Conservation (phyloP, 1,284 basidiomycete species). For the Hypsizygus ulmarius region DNA sequence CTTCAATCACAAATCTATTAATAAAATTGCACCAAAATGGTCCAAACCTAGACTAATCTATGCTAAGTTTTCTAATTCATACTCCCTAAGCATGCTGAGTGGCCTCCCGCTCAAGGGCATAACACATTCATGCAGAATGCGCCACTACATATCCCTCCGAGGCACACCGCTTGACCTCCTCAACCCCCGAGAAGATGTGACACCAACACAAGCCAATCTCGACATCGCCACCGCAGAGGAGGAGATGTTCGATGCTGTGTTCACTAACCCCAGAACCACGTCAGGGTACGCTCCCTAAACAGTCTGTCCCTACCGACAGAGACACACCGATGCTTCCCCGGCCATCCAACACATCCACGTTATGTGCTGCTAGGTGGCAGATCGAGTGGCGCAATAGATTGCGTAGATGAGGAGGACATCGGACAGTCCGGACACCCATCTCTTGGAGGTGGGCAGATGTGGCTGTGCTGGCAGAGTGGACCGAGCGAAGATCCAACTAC, state of each 20-base stretch:
- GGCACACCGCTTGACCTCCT: slow-evolving; percentile 1
- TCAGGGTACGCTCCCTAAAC: slow-evolving; percentile 4
- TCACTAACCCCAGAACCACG: neutral
- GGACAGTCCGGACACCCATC: slow-evolving; percentile 1
- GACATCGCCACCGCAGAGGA: neutral
- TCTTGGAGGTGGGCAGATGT: slow-evolving; percentile 6
- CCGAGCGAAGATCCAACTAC: neutral
- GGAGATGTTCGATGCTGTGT: slow-evolving; percentile 4
- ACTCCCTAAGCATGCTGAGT: neutral
- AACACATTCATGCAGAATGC: slow-evolving; percentile 1
- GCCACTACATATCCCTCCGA: slow-evolving; percentile 4
- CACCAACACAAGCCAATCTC: neutral
- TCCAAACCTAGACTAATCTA: slow-evolving; percentile 4
- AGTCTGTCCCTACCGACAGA: neutral
- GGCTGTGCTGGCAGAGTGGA: neutral
- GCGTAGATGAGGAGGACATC: neutral
- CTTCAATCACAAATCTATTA: slow-evolving; percentile 4
- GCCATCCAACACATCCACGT: slow-evolving; percentile 3
- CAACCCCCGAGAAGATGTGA: neutral
- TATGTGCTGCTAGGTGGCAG: slow-evolving; percentile 4
- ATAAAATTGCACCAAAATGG: slow-evolving; percentile 3
- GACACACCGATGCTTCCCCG: neutral
- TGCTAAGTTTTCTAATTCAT: slow-evolving; percentile 8
- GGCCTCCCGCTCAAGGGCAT: slow-evolving; percentile 2
- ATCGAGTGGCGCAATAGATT: neutral